Conservation (phyloP, 495 filamentous ascomycete genomes). For the Hypoxylon fuscum region DNA sequence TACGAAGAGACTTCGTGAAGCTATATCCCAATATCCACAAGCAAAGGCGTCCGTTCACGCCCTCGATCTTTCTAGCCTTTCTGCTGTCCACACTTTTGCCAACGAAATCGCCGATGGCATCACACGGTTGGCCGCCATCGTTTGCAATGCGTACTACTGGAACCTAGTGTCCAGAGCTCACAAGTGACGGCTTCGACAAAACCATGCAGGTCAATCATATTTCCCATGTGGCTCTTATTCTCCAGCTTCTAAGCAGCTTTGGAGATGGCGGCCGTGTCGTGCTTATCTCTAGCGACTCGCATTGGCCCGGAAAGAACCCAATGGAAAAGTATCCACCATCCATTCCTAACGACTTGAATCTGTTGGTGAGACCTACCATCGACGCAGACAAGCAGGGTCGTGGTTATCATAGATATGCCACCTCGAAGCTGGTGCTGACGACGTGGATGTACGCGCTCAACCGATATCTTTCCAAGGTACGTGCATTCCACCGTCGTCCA, state of each 20-base stretch:
- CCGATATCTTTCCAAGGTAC: conserved; percentile 48
- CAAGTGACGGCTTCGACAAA: conserved; percentile 53
- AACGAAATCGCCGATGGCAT: conserved; percentile 33
- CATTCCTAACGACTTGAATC: conserved; percentile 34
- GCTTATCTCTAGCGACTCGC: conserved; percentile 50
- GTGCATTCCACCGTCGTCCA: neutral
- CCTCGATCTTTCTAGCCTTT: conserved; percentile 52
- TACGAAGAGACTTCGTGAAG: conserved; percentile 48
- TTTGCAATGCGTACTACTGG: conserved; percentile 57
- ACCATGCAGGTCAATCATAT: conserved; percentile 56
- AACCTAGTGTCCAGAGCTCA: conserved; percentile 50
- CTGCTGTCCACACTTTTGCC: conserved; percentile 48
- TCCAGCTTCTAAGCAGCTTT: conserved; percentile 54
- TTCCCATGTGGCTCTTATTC: conserved; percentile 52
- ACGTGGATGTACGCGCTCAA: conserved; percentile 56
- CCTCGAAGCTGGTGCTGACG: conserved; percentile 50
- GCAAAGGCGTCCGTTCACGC: conserved; percentile 43
- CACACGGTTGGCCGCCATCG: conserved; percentile 42
- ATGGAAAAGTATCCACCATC: conserved; percentile 45
- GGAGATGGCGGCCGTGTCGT: conserved; percentile 48
- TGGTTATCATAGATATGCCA: conserved; percentile 55
- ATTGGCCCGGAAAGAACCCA: conserved; percentile 51
- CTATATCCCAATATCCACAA: conserved; percentile 42
- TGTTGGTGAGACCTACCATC: conserved; percentile 21
- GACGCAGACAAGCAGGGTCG: conserved; percentile 45